phyloP scores from a whole-genome alignment of 305 asterid genomes.

The Fraxinus sp. region DNA sequence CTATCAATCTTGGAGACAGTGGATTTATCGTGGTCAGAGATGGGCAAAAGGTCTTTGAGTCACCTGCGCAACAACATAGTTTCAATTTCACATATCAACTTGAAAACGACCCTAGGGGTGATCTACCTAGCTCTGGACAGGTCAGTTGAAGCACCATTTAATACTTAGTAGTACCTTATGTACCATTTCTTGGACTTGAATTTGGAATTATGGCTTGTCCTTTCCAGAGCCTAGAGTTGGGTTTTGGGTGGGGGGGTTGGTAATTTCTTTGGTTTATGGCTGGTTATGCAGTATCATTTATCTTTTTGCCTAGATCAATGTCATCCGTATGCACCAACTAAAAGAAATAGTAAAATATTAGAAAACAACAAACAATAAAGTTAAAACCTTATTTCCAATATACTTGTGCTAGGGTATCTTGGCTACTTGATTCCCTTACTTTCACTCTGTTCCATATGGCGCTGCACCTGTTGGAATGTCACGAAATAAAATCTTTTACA shows the following conservation, averaged over 20 bases:
- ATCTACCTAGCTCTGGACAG: conserved; percentile 76
- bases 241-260: too few relatives aligned
- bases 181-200: not conserved
- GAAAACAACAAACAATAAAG: not conserved
- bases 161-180: not conserved
- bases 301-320: not conserved
- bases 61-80: conserved; percentile 79
- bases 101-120: conserved; percentile 48
- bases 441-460: not conserved
- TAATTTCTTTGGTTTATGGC: not conserved
- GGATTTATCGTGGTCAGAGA: conserved; percentile 76
- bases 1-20: conserved; percentile 92
- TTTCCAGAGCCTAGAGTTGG: not conserved
- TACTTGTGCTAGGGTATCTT: not conserved
- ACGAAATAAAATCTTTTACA: not conserved
- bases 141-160: conserved; percentile 30
- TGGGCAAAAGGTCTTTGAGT: conserved; percentile 54
- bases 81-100: conserved; percentile 84
- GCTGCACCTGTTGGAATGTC: not conserved
- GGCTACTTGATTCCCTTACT: not conserved
- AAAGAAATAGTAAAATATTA: not conserved
- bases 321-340: not conserved
- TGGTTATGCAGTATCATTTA: not conserved
- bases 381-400: not conserved
- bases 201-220: not conserved